A percentile compares a stretch with the other conserved stretches of the same genome.
These are phyloP conservation scores for Tylopilus sp. DNA, from an alignment of 768 basidiomycete genomes.

Conservation along the genomic window DNA sequence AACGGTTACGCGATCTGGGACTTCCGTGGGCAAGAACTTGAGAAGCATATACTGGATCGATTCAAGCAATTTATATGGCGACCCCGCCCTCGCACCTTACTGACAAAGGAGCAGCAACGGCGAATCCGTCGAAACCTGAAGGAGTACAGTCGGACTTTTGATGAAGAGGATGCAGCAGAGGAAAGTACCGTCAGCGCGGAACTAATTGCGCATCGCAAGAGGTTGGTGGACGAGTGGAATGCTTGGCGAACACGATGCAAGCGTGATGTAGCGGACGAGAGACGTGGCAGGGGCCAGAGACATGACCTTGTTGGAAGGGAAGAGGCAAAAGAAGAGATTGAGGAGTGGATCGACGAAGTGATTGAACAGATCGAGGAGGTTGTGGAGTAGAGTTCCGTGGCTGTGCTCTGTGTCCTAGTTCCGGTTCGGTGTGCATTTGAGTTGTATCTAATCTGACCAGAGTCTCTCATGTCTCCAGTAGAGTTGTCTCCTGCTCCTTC, in stretches of 20 bases:
- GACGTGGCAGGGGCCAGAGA: slow-evolving; percentile 37
- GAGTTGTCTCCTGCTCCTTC: slow-evolving; percentile 35
- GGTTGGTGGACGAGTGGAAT: slow-evolving; percentile 98
- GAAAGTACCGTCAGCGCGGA: slow-evolving; percentile 95
- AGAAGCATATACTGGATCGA: slow-evolving; percentile 82
- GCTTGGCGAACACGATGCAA: slow-evolving; percentile 83
- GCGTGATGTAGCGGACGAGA: slow-evolving; percentile 60
- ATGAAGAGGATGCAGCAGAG: slow-evolving; percentile 95
- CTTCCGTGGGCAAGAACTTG: slow-evolving; percentile 94
- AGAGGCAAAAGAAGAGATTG: slow-evolving; percentile 81
- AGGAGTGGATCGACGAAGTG: slow-evolving; percentile 92
- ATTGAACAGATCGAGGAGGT: slow-evolving; percentile 89
- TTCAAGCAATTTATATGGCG: slow-evolving; percentile 99
- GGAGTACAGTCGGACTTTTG: slow-evolving; percentile 88
- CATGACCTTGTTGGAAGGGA: slow-evolving; percentile 38
- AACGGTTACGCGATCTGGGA: slow-evolving; percentile 98
- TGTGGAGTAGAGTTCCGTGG: slow-evolving; percentile 41
- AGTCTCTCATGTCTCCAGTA: slow-evolving; percentile 31
- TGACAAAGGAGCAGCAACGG: slow-evolving; percentile 85
- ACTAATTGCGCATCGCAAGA: slow-evolving; percentile 82
- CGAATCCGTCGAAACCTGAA: slow-evolving; percentile 83
- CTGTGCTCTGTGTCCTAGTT: slow-evolving; percentile 20
- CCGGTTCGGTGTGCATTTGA: too few species aligned
- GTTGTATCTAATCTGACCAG: slow-evolving; percentile 25
- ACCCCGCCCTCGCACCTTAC: slow-evolving; percentile 84